These are phyloP conservation scores for Phytopythium delawarense DNA, from an alignment of 352 stramenopile species.

Conservation along the genomic window DNA sequence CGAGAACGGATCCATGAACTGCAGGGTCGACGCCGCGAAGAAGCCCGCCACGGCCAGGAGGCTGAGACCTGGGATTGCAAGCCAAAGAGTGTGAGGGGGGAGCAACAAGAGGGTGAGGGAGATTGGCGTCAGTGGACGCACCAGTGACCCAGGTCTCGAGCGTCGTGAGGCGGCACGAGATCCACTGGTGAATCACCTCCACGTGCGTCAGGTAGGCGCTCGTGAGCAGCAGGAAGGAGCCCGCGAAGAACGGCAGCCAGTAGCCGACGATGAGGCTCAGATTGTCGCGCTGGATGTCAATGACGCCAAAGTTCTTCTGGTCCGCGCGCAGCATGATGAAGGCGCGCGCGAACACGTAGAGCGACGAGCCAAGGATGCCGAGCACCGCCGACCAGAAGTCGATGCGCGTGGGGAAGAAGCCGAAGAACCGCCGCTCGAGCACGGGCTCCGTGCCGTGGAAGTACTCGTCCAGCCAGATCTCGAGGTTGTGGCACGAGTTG, in stretches of 20 bases:
- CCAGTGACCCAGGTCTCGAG: constrained; percentile 15
- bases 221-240: constrained; percentile 69
- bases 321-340: constrained; percentile 56
- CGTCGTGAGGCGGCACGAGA: constrained; percentile 66
- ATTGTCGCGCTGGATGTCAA: constrained; percentile 62
- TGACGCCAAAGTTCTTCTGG: constrained; percentile 67
- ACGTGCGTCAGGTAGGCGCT: constrained; percentile 79
- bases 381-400: constrained; percentile 76
- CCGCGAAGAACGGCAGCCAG: constrained; percentile 81
- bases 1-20: constrained; percentile 83
- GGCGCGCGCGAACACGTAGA: constrained; percentile 56
- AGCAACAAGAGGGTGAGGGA: neutral
- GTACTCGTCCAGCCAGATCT: constrained; percentile 85
- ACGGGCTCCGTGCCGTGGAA: constrained; percentile 71
- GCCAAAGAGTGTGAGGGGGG: constrained; percentile 1
- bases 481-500: constrained; percentile 86
- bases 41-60: constrained; percentile 62
- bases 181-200: constrained; percentile 82
- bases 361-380: constrained; percentile 51
- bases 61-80: constrained; percentile 35
- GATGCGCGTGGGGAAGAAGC: constrained; percentile 79
- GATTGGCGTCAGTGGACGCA: constrained; percentile 3
- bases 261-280: constrained; percentile 67
- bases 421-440: constrained; percentile 59
- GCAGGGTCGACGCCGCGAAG: constrained; percentile 75